Evolutionary conservation across 352 stramenopile species (phyloP), one percentile per base, ranked within the genome.

Genomic region (Phytophthora tentaculata): DNA sequence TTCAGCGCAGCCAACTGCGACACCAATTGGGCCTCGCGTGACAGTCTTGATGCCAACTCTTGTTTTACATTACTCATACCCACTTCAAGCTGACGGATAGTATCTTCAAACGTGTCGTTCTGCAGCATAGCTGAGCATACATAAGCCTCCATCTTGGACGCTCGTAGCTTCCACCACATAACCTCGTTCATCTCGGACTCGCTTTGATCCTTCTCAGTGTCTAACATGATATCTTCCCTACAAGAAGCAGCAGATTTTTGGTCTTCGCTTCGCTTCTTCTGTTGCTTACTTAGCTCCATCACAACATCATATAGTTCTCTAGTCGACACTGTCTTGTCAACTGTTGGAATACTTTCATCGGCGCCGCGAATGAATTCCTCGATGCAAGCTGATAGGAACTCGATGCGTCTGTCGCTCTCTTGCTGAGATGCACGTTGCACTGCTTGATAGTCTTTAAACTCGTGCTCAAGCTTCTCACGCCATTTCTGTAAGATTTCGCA

Each of bases 41-140:
- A 41, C 54, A 83, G 67, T 17, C 80, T 67, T 5, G 66, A 55
- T 28, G 73, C 66, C 41, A 88, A 44, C 41, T 84, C 72, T 19
- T 64, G 41, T n/a, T 67, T 82, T 20, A 84, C 54, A 19, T 62
- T 70, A 7, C 59, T 62, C 67, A 84, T 74, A 12, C 85, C 55
- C 32, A 77, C 3, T 59, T 89, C 77, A 16, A 90, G 55, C 17
- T 76, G 61, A 3, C 64, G 53, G 6, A 79, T 64, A 16, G 71
- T 77, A 35, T 86, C 79, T 59, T 88, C 74, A 28, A 90, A 86
- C 2, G 67, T 79, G 13, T 84, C 75, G 47, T 80, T 86, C 44
- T 78, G 76, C 17, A 79, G 47, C 10, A 60, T 75, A 3, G 65
- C 61, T 12, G 67, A 74, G 16, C 67, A 65, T 16, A 90, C 52